These are phyloP conservation scores for Brassica nigra DNA, from an alignment of 345 rosid genomes.

Conservation along the genomic window DNA sequence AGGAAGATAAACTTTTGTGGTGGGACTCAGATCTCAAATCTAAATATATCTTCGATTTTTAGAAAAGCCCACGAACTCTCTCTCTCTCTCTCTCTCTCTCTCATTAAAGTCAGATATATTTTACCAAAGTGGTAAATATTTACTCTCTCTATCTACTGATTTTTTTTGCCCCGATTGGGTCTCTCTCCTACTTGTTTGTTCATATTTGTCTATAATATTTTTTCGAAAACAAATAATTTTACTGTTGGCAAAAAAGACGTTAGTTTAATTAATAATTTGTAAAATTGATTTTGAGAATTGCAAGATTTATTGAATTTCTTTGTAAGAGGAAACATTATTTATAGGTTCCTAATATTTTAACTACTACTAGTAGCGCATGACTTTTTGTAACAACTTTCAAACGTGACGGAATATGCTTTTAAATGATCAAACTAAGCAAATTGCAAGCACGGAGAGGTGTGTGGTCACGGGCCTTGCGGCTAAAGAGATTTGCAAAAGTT, in stretches of 20 bases:
- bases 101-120: not conserved
- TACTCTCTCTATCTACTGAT: not conserved
- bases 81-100: not conserved
- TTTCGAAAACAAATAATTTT: not conserved
- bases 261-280: no score
- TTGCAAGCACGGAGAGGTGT: not conserved
- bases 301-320: not conserved
- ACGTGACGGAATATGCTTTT: constrained; percentile 2
- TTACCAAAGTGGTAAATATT: not conserved
- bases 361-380: not conserved
- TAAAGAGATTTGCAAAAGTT: not conserved
- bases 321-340: not conserved
- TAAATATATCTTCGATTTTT: not conserved
- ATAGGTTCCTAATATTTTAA: no score
- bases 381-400: not conserved
- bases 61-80: not conserved
- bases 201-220: not conserved
- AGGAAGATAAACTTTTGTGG: not conserved
- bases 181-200: not conserved
- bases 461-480: constrained; percentile 8
- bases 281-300: not conserved
- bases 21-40: not conserved
- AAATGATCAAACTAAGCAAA: not conserved
- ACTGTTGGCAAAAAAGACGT: no score
- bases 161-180: not conserved